These are phyloP conservation scores for Wickerhamiella cacticola DNA, from an alignment of 805 yeast species.

Conservation along the genomic window DNA sequence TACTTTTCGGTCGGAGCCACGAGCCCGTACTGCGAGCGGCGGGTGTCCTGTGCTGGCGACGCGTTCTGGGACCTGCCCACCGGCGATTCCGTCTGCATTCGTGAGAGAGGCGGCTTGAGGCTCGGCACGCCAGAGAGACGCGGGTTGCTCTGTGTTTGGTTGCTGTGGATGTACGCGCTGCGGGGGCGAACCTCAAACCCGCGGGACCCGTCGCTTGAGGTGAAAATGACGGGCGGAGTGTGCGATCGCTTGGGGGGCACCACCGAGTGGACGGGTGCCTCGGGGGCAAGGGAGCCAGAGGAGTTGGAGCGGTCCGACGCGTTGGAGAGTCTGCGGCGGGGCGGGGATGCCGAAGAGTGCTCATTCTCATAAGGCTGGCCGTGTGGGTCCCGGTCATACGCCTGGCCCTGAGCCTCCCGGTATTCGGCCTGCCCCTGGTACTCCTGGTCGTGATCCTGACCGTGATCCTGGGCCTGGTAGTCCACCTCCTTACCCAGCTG, in stretches of 20 bases:
- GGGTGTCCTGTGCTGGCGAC: not conserved
- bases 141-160: not conserved
- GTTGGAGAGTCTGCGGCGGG: too few species aligned
- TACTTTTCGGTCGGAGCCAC: conserved; percentile 5
- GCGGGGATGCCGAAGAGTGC: not conserved
- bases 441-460: too few species aligned
- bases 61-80: not conserved
- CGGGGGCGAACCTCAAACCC: conserved; percentile 6
- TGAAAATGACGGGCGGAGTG: not conserved
- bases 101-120: not conserved
- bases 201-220: conserved; percentile 1
- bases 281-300: too few species aligned
- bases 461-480: too few species aligned
- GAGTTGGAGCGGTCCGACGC: too few species aligned
- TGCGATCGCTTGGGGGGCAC: not conserved
- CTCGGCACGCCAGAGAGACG: not conserved
- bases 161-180: not conserved
- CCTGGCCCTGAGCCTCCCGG: too few species aligned
- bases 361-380: too few species aligned
- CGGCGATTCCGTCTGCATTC: not conserved
- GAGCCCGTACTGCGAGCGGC: not conserved
- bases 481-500: too few species aligned
- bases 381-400: too few species aligned
- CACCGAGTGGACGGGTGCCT: not conserved
- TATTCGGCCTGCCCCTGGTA: too few species aligned